Conservation (phyloP, 805 yeast species). For the Nakazawaea anatomiae region DNA sequence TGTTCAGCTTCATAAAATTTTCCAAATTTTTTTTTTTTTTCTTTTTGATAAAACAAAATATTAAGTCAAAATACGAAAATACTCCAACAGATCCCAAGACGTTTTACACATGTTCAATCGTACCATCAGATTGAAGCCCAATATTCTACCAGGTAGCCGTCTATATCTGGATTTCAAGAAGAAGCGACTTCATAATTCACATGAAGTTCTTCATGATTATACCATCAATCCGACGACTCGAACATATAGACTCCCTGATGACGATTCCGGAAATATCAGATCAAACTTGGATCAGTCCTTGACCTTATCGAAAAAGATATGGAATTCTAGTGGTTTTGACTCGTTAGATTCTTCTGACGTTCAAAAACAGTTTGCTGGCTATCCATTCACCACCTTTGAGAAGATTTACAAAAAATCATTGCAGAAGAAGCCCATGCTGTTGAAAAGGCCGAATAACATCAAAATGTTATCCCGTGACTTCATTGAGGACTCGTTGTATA, state of each 20-base stretch:
- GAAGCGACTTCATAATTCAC: not conserved
- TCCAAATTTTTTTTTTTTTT: not conserved
- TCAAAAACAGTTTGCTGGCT: constrained; percentile 32
- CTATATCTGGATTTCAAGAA: not conserved
- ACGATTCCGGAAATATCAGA: not conserved
- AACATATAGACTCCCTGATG: constrained; percentile 11
- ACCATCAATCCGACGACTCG: constrained; percentile 17
- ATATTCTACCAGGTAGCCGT: not conserved
- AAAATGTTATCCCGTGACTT: constrained; percentile 76
- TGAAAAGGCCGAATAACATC: constrained; percentile 48
- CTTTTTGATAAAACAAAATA: not conserved
- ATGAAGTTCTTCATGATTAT: constrained; percentile 12
- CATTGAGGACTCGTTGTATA: constrained; percentile 79
- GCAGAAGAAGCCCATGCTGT: constrained; percentile 16
- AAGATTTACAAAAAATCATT: constrained; percentile 24
- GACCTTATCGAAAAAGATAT: constrained; percentile 11
- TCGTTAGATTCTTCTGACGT: constrained; percentile 26
- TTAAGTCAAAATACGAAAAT: too few relatives aligned
- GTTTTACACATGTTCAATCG: not conserved
- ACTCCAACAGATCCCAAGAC: not conserved
- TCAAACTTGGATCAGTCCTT: not conserved
- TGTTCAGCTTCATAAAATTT: not conserved
- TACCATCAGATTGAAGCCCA: not conserved
- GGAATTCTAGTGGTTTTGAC: constrained; percentile 30
- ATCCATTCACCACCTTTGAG: constrained; percentile 34